Conservation (phyloP, 129 eudicot genomes). For the Rutidosis leptorrhynchoides region DNA sequence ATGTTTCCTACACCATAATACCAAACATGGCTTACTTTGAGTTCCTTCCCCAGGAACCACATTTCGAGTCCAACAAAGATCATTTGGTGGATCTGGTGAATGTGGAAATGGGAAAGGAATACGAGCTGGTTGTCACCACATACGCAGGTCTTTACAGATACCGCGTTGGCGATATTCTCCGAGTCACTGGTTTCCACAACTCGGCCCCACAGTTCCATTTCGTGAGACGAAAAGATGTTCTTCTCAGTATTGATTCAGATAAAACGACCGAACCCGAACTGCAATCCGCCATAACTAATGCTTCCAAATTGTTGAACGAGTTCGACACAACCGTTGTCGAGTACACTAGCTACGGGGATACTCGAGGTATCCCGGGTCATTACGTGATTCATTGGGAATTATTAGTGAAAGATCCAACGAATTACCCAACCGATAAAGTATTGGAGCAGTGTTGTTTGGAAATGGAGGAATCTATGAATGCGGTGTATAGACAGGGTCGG, state of each 20-base stretch:
- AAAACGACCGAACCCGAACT: slow-evolving; percentile 50
- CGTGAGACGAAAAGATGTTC: slow-evolving; percentile 41
- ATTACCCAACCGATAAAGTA: slow-evolving; percentile 28
- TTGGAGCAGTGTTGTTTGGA: slow-evolving; percentile 41
- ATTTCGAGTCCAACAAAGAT: neutral
- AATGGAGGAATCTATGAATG: slow-evolving; percentile 41
- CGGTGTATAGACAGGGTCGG: slow-evolving; percentile 48
- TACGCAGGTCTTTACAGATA: slow-evolving; percentile 49
- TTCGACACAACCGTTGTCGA: slow-evolving; percentile 35
- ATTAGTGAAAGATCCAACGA: slow-evolving; percentile 24
- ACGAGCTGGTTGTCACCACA: slow-evolving; percentile 49
- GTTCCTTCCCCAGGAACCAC: slow-evolving; percentile 40
- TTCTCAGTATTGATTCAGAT: slow-evolving; percentile 45
- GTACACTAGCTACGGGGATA: slow-evolving; percentile 48
- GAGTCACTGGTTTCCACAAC: slow-evolving; percentile 53
- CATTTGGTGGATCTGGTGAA: slow-evolving; percentile 39
- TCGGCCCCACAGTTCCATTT: slow-evolving; percentile 50
- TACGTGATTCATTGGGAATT: slow-evolving; percentile 49
- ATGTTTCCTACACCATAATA: slow-evolving; percentile 49
- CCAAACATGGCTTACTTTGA: slow-evolving; percentile 65
- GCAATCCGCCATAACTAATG: slow-evolving; percentile 41
- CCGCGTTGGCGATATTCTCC: slow-evolving; percentile 52
- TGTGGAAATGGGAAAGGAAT: slow-evolving; percentile 48
- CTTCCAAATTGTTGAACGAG: slow-evolving; percentile 22
- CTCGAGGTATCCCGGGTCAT: slow-evolving; percentile 40